Evolutionary conservation across 2,329 filamentous ascomycete genomes (phyloP), one percentile per base, ranked within the genome.

Genomic region (Colletotrichum destructivum): DNA sequence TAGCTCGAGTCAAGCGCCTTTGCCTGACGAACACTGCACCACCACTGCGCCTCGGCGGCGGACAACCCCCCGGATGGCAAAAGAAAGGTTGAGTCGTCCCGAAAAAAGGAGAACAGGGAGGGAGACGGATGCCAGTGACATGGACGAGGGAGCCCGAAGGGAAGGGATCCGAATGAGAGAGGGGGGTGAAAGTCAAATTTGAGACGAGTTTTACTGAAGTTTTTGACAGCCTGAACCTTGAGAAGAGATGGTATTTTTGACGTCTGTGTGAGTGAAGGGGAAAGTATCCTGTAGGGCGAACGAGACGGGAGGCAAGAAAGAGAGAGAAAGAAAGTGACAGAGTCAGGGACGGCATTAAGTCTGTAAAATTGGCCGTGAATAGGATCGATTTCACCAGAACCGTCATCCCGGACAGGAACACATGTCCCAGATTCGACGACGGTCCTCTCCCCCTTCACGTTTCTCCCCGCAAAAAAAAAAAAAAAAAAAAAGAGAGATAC

Each of bases 151-250:
- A n/a, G 13, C 16, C 18, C 11, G 44, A 18, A 21, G 16, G 8
- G 31, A 35, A 35, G 31, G 31, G 31, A 35, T 11, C 31, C 31
- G 31, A 8, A 9, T 35, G 31, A 35, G 31, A 11, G 31, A 35
- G 31, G 31, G 31, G 35, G 13, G 5, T 16, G 47, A 55, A 69
- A 63, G 18, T 54, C 51, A 47, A 59, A 46, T 42, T 63, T 71
- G 59, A 69, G 69, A 69, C 59, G 69, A 71, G 69, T 60, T 71
- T 63, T 54, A 49, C 59, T 59, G 59, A 63, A 55, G 65, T 54
- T 63, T 59, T 69, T 69, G 69, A 71, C 69, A 69, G 26, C 38
- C 51, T 47, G 46, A 63, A 62, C 59, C 51, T 69, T 49, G 51
- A 46, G 44, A 49, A 55, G 52, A 59, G 69, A 69, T 12, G 59